Evolutionary conservation across 495 filamentous ascomycete species (phyloP), one percentile per base, ranked within the genome.

Genomic region (Aspergillus incahuasiensis): DNA sequence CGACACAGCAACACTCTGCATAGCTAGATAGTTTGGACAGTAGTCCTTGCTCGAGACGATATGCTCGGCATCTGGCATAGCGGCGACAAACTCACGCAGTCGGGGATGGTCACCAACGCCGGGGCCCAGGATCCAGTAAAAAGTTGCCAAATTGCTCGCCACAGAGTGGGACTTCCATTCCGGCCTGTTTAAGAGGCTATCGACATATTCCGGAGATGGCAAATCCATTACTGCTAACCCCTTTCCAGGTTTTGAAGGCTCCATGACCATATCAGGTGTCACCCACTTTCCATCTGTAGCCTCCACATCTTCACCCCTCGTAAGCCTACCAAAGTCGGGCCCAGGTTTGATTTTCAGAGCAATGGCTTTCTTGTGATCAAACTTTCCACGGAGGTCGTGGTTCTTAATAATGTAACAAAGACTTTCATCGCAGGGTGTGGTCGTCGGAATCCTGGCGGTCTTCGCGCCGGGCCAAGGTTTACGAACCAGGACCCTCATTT

Each of bases 381-480:
- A 97, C 63, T 86, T 92, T 13, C 94, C 94, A 22, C 92, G 81
- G 34, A 86, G 75, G 41, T 82, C 76, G 55, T 92, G 84, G 28
- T 75, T 83, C 45, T 86, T 86, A 51, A 96, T 75, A 61, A 99
- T 84, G 66, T 97, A 99, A 43, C 85, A 95, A 48, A 96, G 70
- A 11, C 92, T 84, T 34, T 86, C 82, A 12, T 67, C 66, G 2
- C 81, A 82, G 12, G 82, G 84, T 32, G 72, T 69, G 0, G 91
- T 88, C 4, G 73, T 69, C 5, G 92, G 92, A 0, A 96, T 76
- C 11, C 57, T 68, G 1, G 79, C 66, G 13, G 90, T 69, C 49
- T 78, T 63, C 7, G 88, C 83, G 6, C 84, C 89, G 3, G 92
- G 92, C 92, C 91, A 97, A 1, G 91, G 90, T 63, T 83, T 73